These are phyloP conservation scores for Diaporthe citriasiana DNA, from an alignment of 2,329 filamentous ascomycete species.

Conservation along the genomic window DNA sequence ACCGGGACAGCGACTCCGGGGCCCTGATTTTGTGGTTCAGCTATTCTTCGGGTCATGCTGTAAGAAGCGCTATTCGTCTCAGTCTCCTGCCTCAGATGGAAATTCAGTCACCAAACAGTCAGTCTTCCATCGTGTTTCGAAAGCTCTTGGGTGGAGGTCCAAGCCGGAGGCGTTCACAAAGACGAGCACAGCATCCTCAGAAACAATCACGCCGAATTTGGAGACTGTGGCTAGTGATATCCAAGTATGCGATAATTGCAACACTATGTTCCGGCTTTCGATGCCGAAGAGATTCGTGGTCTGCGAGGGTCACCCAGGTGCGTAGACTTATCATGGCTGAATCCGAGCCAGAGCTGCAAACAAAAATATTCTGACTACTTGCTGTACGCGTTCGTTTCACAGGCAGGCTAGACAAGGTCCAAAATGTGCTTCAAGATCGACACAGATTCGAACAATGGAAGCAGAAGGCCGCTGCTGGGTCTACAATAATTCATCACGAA, in stretches of 20 bases:
- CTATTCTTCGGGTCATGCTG: conserved; percentile 7
- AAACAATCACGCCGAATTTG: too few species aligned
- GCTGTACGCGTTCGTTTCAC: too few species aligned
- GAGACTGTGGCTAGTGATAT: not conserved
- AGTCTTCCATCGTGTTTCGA: not conserved
- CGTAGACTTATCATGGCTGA: not conserved
- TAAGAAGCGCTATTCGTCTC: too few species aligned
- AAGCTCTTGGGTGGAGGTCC: not conserved
- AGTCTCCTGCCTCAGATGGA: not conserved
- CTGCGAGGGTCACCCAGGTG: not conserved
- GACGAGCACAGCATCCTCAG: not conserved
- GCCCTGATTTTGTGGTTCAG: not conserved
- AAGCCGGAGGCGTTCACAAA: not conserved
- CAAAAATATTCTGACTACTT: not conserved
- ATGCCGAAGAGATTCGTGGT: not conserved
- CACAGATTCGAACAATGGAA: not conserved
- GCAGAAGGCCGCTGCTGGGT: not conserved
- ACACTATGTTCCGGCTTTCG: not conserved
- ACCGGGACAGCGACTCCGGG: not conserved
- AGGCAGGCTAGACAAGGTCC: not conserved
- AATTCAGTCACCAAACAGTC: not conserved
- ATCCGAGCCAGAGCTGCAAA: not conserved
- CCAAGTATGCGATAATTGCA: conserved; percentile 17
- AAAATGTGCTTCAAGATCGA: not conserved
- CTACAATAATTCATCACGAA: not conserved